Conservation (phyloP, 1,139 yeast genomes). For the Yamadazyma blattariae region DNA sequence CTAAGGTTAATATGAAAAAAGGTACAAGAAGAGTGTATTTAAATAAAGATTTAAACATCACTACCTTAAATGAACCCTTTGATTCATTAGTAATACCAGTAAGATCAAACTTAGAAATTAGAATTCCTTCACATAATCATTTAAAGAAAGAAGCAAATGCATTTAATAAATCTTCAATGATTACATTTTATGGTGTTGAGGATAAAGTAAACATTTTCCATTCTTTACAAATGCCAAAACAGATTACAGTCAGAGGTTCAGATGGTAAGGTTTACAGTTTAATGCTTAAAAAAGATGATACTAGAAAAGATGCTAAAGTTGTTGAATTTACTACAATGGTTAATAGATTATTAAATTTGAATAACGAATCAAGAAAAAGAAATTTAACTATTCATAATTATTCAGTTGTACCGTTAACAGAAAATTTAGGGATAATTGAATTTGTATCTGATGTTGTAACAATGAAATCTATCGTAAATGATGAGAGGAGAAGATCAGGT, state of each 20-base stretch:
- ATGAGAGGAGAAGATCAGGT: slow-evolving; percentile 40
- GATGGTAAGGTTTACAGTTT: slow-evolving; percentile 71
- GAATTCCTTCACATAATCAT: slow-evolving; percentile 52
- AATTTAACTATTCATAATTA: slow-evolving; percentile 73
- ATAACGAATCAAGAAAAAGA: slow-evolving; percentile 72
- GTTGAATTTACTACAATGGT: slow-evolving; percentile 91
- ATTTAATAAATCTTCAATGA: slow-evolving; percentile 50
- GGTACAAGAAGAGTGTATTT: slow-evolving; percentile 29
- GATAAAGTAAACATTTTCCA: slow-evolving; percentile 65
- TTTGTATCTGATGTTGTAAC: slow-evolving; percentile 88
- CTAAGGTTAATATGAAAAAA: slow-evolving; percentile 33
- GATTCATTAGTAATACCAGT: slow-evolving; percentile 76
- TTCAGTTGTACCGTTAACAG: slow-evolving; percentile 86
- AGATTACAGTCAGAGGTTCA: slow-evolving; percentile 71
- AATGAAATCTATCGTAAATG: slow-evolving; percentile 63
- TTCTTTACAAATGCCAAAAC: slow-evolving; percentile 86
- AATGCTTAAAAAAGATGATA: slow-evolving; percentile 88
- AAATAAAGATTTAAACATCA: slow-evolving; percentile 44
- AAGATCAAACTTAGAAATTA: slow-evolving; percentile 66
- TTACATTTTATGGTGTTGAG: slow-evolving; percentile 58
- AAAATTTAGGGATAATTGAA: slow-evolving; percentile 86
- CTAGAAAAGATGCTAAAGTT: slow-evolving; percentile 90
- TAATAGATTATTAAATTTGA: slow-evolving; percentile 65
- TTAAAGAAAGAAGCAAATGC: slow-evolving; percentile 45
- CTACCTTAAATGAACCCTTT: slow-evolving; percentile 52